Percentiles rank a stretch among this genome's conserved stretches.
phyloP scores from a whole-genome alignment of 768 basidiomycete species.

The Russula griseocarnosa region DNA sequence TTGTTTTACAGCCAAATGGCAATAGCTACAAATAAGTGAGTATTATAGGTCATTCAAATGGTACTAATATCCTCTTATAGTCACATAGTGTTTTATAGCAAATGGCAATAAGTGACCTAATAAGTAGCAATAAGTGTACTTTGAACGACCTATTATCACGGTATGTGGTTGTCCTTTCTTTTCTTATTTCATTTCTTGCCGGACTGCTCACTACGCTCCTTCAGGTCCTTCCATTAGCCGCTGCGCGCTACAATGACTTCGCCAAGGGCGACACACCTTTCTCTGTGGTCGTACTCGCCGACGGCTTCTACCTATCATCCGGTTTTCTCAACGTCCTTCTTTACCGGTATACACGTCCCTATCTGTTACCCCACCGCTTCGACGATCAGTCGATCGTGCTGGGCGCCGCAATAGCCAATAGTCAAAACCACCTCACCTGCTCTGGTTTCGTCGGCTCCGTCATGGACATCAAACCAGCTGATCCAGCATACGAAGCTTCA shows the following conservation, averaged over 20 bases:
- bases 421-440: neutral
- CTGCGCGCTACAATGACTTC: constrained; percentile 42
- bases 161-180: constrained; percentile 26
- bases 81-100: no score
- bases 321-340: constrained; percentile 46
- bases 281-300: constrained; percentile 39
- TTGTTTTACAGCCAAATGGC: no score
- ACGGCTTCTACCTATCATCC: constrained; percentile 42
- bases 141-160: no score
- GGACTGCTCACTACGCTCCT: neutral
- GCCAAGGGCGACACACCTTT: constrained; percentile 34
- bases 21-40: no score
- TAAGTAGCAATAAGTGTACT: no score
- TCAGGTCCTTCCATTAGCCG: constrained; percentile 41
- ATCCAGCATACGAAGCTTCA: neutral
- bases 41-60: no score
- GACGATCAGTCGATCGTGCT: neutral
- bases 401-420: neutral
- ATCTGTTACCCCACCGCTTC: constrained; percentile 35
- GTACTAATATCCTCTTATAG: no score
- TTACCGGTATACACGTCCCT: constrained; percentile 39
- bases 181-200: neutral
- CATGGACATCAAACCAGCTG: neutral
- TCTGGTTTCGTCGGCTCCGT: neutral
- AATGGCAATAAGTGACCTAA: no score